Conservation (phyloP, 208 protist species). For the Acanthamoeba culbertsoni region DNA sequence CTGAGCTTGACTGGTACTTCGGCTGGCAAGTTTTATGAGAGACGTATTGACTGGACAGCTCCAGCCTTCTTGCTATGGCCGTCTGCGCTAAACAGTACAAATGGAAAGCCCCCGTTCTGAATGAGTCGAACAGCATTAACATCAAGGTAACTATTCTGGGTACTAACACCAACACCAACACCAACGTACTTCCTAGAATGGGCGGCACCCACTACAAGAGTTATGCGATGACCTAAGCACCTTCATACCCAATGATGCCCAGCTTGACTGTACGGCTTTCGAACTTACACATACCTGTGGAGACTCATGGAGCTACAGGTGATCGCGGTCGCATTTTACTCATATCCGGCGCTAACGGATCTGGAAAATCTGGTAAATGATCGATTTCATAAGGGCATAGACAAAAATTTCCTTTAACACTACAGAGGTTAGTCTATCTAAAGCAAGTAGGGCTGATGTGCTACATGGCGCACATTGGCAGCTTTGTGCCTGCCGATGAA, state of each 20-base stretch:
- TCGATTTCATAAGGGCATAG: background rate
- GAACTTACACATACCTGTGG: background rate
- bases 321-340: background rate
- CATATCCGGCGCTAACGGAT: constrained; percentile 83
- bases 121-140: background rate
- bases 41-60: background rate
- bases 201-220: constrained; percentile 70
- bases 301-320: background rate
- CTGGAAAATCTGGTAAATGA: constrained; percentile 88
- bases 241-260: constrained; percentile 69
- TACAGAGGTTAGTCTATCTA: constrained; percentile 85
- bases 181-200: background rate
- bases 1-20: constrained; percentile 49
- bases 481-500: constrained; percentile 88
- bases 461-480: constrained; percentile 92
- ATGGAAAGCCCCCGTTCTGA: background rate
- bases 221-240: background rate
- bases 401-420: background rate
- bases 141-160: too few relatives aligned
- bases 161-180: too few relatives aligned
- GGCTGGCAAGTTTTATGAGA: background rate
- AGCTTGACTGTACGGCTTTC: background rate
- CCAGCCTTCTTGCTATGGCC: background rate
- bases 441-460: constrained; percentile 91
- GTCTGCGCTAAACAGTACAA: background rate